Conservation (phyloP, 2,329 filamentous ascomycete genomes). For the Fusarium tanahbumbuense region DNA sequence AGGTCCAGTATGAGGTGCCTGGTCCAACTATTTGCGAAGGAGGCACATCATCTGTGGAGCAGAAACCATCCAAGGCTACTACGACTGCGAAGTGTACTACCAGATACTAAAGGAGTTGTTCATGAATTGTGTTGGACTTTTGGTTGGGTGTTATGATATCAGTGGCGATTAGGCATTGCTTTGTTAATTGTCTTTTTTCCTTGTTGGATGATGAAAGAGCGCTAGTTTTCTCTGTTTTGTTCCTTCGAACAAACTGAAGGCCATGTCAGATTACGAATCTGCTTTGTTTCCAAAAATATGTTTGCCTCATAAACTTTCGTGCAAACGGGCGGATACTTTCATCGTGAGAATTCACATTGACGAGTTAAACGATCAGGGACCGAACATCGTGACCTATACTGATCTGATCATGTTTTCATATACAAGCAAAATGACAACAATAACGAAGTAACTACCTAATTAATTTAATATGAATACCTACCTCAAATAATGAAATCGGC, state of each 20-base stretch:
- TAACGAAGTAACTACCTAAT: neutral
- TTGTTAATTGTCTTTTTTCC: neutral
- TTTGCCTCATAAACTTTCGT: neutral
- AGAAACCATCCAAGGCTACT: conserved; percentile 42
- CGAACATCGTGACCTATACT: neutral
- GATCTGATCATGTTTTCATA: neutral
- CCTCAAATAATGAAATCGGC: neutral
- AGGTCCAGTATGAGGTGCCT: conserved; percentile 48
- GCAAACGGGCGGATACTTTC: neutral
- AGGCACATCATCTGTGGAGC: conserved; percentile 43
- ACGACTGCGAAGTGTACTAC: conserved; percentile 42
- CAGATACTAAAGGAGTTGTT: conserved; percentile 6
- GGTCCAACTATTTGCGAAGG: conserved; percentile 48
- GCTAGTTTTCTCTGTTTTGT: neutral
- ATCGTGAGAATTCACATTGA: neutral
- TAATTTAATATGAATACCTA: neutral
- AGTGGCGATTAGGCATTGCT: neutral
- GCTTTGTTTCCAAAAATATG: neutral
- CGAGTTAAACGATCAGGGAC: fast-evolving
- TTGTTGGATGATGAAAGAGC: neutral
- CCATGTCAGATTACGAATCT: neutral
- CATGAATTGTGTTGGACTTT: neutral
- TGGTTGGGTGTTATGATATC: neutral
- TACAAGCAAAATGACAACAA: neutral
- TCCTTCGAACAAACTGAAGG: neutral